Conservation (phyloP, 768 basidiomycete species). For the Leccinum subgranulosum region DNA sequence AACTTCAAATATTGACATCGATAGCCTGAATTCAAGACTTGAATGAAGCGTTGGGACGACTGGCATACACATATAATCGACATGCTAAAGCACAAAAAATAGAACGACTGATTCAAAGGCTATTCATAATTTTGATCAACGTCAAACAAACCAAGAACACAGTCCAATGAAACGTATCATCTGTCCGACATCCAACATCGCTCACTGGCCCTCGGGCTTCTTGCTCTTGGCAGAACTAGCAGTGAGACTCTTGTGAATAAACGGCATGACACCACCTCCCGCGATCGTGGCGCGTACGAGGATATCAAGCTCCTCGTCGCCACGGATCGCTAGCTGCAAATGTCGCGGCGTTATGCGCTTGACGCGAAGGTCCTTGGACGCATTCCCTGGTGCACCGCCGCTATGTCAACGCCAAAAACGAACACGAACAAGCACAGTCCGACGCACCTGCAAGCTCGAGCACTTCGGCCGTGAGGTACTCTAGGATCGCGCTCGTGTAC, state of each 20-base stretch:
- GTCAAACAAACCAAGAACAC: not conserved
- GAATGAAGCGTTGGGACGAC: not conserved
- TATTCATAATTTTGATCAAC: slow-evolving; percentile 18
- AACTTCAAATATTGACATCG: not conserved
- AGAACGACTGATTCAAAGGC: not conserved
- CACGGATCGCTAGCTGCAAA: slow-evolving; percentile 92
- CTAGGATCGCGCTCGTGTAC: slow-evolving; percentile 92
- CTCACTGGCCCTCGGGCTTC: slow-evolving; percentile 39
- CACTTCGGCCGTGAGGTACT: slow-evolving; percentile 96
- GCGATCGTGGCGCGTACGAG: slow-evolving; percentile 94
- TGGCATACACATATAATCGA: slow-evolving; percentile 7
- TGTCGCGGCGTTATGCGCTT: slow-evolving; percentile 97
- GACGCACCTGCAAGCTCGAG: slow-evolving; percentile 87
- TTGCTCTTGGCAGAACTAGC: slow-evolving; percentile 42
- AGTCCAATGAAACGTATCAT: slow-evolving; percentile 2
- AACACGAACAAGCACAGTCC: not conserved
- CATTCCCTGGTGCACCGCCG: slow-evolving; percentile 62
- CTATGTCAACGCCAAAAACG: not conserved
- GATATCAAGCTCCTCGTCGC: slow-evolving; percentile 96
- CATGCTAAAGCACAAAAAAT: slow-evolving; percentile 10
- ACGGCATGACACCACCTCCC: slow-evolving; percentile 82
- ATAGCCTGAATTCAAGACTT: not conserved
- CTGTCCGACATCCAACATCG: not conserved
- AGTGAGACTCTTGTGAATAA: slow-evolving; percentile 85
- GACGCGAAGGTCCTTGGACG: slow-evolving; percentile 94